phyloP scores from a whole-genome alignment of 75 land plant species.

The Cunninghamia lanceolata region DNA sequence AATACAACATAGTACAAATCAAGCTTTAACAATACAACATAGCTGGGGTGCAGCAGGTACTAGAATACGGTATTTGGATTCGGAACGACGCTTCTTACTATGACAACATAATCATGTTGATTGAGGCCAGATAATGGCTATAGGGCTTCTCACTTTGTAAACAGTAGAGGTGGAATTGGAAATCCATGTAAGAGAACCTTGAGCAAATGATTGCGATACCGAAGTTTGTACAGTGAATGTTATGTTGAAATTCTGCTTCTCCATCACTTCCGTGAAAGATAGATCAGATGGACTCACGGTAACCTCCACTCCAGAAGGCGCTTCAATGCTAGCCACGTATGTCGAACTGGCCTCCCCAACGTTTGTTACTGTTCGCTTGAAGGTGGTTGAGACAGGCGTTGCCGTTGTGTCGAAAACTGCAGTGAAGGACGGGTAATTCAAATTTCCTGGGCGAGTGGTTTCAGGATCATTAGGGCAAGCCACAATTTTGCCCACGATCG shows the following conservation, averaged over 20 bases:
- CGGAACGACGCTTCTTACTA: no score
- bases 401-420: not conserved
- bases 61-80: no score
- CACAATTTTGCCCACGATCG: not conserved
- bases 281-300: conserved; percentile 35
- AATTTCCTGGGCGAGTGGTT: not conserved
- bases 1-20: no score
- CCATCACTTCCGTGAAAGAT: conserved; percentile 15
- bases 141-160: not conserved
- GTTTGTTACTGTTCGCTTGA: conserved; percentile 48
- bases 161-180: not conserved
- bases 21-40: no score
- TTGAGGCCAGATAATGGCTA: not conserved
- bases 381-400: not conserved
- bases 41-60: no score
- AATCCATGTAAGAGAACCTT: not conserved
- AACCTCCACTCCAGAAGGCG: conserved; percentile 38
- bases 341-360: conserved; percentile 37
- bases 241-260: conserved; percentile 38
- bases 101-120: no score
- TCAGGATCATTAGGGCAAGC: not conserved
- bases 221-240: not conserved
- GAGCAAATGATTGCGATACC: not conserved
- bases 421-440: conserved; percentile 38
- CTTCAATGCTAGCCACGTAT: conserved; percentile 37